Conservation (phyloP, 2,329 filamentous ascomycete genomes). For the Stylonectria norvegica region DNA sequence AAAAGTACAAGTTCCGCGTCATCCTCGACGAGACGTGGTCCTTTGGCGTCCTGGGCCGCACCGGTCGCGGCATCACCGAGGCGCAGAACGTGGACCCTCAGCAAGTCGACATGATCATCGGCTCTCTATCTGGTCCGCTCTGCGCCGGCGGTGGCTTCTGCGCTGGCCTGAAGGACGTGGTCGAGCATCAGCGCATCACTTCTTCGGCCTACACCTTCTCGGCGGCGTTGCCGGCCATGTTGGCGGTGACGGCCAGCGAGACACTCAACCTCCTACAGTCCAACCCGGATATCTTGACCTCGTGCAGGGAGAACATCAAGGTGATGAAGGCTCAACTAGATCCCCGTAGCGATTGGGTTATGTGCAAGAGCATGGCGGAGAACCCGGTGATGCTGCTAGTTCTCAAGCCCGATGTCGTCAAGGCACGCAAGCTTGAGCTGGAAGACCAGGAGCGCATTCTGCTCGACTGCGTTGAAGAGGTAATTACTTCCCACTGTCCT, state of each 20-base stretch:
- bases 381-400: slow-evolving; percentile 84
- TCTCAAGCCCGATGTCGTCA: slow-evolving; percentile 78
- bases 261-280: slow-evolving; percentile 82
- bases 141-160: slow-evolving; percentile 96
- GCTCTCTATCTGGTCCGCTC: slow-evolving; percentile 83
- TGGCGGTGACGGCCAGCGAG: slow-evolving; percentile 94
- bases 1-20: slow-evolving; percentile 95
- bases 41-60: slow-evolving; percentile 89
- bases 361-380: slow-evolving; percentile 73
- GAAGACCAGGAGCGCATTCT: slow-evolving; percentile 82
- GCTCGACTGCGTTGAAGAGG: slow-evolving; percentile 95
- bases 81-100: slow-evolving; percentile 92
- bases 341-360: slow-evolving; percentile 89
- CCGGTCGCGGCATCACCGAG: slow-evolving; percentile 88
- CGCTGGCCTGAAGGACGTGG: slow-evolving; percentile 83
- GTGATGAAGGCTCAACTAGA: slow-evolving; percentile 84
- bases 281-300: slow-evolving; percentile 74
- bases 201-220: slow-evolving; percentile 94
- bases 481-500: slow-evolving; percentile 40
- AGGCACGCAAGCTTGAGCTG: slow-evolving; percentile 61
- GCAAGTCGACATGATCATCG: slow-evolving; percentile 95
- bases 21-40: slow-evolving; percentile 98
- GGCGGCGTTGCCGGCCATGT: slow-evolving; percentile 86
- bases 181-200: slow-evolving; percentile 93
- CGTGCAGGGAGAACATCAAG: slow-evolving; percentile 81